Evolutionary conservation across 495 filamentous ascomycete genomes (phyloP), one percentile per base, ranked within the genome.

Genomic region (Neurospora cerealis): DNA sequence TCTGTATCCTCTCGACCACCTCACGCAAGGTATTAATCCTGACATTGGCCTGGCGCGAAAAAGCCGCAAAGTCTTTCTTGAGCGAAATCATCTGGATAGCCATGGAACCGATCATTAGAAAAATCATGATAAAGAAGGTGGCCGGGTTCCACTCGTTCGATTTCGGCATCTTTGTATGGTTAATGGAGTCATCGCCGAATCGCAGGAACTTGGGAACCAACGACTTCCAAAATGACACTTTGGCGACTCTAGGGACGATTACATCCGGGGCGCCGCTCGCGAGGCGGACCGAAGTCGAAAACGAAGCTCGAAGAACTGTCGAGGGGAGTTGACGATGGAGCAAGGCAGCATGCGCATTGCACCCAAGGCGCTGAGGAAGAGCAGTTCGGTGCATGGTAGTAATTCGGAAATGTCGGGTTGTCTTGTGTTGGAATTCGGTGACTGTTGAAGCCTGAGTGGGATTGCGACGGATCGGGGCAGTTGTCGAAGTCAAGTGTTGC

Each of bases 71-170:
- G 17, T 95, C 90, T 72, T 91, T 92, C 80, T 89, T 91, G 75
- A 98, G 79, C 8, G 89, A 85, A 73, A 99, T 91, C 88, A 95
- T 91, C 74, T 97, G 91, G 76, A 99, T 97, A 15, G 94, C 91
- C 82, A 98, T 95, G 73, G 93, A 96, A 2, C 96, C 96, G 75
- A 98, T 95, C 74, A 97, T 87, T 48, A 97, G 86, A 77, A 93
- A 94, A 71, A 98, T 94, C 78, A 93, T 83, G 77, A 99, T 96
- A 84, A 91, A 98, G 78, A 94, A 94, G 1, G 93, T 98, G 17
- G 93, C 93, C 2, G 96, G 96, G 76, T 98, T 98, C 93, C 93
- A 97, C 76, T 89, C 89, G 75, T 91, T 93, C 19, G 86, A 85
- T 71, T 87, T 84, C 36, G 76, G 73, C 69, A 83, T 82, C 60